Conservation (phyloP, 805 yeast genomes). For the Monosporozyma aquatica region DNA sequence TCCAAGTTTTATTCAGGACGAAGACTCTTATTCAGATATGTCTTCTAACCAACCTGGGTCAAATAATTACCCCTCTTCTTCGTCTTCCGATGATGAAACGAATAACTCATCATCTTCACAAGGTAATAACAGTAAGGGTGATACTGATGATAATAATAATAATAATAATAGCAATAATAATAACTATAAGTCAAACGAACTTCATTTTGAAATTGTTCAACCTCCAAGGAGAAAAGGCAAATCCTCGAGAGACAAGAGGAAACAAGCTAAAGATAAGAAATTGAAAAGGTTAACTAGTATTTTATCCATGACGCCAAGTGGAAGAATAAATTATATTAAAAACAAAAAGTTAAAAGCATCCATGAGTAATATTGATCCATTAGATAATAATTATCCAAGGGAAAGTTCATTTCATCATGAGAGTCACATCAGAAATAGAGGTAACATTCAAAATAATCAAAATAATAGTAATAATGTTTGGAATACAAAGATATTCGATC, state of each 20-base stretch:
- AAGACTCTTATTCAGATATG: neutral
- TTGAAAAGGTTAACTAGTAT: neutral
- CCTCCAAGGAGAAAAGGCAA: slow-evolving; percentile 5
- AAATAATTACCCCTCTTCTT: neutral
- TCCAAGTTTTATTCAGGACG: too few species aligned
- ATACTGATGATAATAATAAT: too few species aligned
- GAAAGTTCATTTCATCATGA: too few species aligned
- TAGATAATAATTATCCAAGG: neutral
- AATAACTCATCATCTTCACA: neutral
- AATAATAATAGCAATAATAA: too few species aligned
- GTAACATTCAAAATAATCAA: too few species aligned
- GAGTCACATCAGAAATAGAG: too few species aligned
- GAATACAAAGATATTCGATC: slow-evolving; percentile 23
- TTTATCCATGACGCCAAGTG: slow-evolving; percentile 1
- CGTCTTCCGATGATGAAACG: neutral
- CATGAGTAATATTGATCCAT: neutral
- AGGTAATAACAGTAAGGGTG: too few species aligned
- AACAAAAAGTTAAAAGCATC: neutral
- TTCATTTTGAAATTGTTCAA: slow-evolving; percentile 8
- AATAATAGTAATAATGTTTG: neutral
- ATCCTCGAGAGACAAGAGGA: neutral
- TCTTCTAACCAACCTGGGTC: neutral
- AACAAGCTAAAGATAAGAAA: neutral
- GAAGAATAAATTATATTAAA: neutral
- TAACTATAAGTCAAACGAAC: neutral